A percentile compares a stretch with the other conserved stretches of the same genome.
These are phyloP conservation scores for Thermomyces lanuginosus DNA, from an alignment of 2,329 filamentous ascomycete genomes.

Conservation along the genomic window DNA sequence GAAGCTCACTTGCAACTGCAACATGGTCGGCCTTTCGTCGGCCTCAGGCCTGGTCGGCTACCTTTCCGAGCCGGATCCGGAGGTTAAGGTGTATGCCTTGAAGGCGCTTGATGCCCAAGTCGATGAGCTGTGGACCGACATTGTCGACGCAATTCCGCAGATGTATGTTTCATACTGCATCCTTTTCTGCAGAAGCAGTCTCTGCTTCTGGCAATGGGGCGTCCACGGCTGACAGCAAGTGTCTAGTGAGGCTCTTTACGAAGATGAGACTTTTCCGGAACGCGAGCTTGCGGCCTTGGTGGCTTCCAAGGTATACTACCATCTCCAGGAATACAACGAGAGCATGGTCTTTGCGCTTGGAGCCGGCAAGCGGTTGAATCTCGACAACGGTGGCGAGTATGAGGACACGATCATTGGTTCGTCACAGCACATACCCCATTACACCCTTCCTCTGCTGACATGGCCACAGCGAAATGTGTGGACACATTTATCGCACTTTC, in stretches of 20 bases:
- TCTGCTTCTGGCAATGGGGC: not conserved
- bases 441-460: not conserved
- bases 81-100: slow-evolving; percentile 86
- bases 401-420: slow-evolving; percentile 92
- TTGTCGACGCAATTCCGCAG: slow-evolving; percentile 77
- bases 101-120: slow-evolving; percentile 93
- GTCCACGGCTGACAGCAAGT: slow-evolving; percentile 1
- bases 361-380: slow-evolving; percentile 85
- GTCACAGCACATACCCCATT: too few relatives aligned
- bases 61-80: slow-evolving; percentile 81
- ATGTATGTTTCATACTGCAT: slow-evolving; percentile 49
- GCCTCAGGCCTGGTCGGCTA: slow-evolving; percentile 91
- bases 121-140: slow-evolving; percentile 93
- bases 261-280: slow-evolving; percentile 88
- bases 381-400: slow-evolving; percentile 82
- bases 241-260: slow-evolving; percentile 80
- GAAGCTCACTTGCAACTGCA: too few relatives aligned
- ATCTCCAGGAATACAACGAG: slow-evolving; percentile 96
- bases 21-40: slow-evolving; percentile 85
- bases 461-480: slow-evolving; percentile 60
- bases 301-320: slow-evolving; percentile 95
- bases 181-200: not conserved
- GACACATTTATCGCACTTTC: slow-evolving; percentile 89
- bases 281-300: slow-evolving; percentile 87
- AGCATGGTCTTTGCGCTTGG: slow-evolving; percentile 97